These are phyloP conservation scores for Colletotrichum cordylinicola DNA, from an alignment of 2,329 filamentous ascomycete genomes.

Conservation along the genomic window DNA sequence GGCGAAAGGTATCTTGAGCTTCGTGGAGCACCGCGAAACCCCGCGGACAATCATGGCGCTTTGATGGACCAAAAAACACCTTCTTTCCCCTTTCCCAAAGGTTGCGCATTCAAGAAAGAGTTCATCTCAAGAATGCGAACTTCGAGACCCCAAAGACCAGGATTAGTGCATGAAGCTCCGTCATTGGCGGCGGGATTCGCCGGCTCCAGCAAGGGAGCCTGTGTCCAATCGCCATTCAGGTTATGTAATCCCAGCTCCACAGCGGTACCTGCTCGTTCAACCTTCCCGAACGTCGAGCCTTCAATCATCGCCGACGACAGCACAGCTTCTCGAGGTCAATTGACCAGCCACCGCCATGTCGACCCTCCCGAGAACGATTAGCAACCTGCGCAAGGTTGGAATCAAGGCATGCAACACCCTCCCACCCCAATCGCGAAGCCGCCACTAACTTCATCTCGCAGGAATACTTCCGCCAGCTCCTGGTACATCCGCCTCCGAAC, in stretches of 20 bases:
- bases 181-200: constrained; percentile 21
- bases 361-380: constrained; percentile 83
- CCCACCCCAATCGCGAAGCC: not conserved
- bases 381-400: constrained; percentile 86
- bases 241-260: constrained; percentile 18
- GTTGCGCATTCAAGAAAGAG: not conserved
- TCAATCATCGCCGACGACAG: constrained; percentile 6
- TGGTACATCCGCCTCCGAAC: constrained; percentile 65
- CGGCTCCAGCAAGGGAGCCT: not conserved
- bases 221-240: constrained; percentile 5
- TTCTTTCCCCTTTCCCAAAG: not conserved
- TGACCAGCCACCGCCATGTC: constrained; percentile 73
- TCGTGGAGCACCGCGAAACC: constrained; percentile 34
- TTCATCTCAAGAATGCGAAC: not conserved
- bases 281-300: constrained; percentile 19
- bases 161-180: constrained; percentile 20
- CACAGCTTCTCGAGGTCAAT: constrained; percentile 31
- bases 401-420: constrained; percentile 70
- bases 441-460: constrained; percentile 41
- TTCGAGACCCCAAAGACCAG: constrained; percentile 1
- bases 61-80: not conserved
- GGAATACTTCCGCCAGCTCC: constrained; percentile 92
- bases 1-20: constrained; percentile 23
- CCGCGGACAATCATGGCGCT: constrained; percentile 38
- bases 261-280: constrained; percentile 10